Evolutionary conservation across 164 flowering plant species (phyloP), one percentile per base, ranked within the genome.

Genomic region (Euptelea pleiosperma): DNA sequence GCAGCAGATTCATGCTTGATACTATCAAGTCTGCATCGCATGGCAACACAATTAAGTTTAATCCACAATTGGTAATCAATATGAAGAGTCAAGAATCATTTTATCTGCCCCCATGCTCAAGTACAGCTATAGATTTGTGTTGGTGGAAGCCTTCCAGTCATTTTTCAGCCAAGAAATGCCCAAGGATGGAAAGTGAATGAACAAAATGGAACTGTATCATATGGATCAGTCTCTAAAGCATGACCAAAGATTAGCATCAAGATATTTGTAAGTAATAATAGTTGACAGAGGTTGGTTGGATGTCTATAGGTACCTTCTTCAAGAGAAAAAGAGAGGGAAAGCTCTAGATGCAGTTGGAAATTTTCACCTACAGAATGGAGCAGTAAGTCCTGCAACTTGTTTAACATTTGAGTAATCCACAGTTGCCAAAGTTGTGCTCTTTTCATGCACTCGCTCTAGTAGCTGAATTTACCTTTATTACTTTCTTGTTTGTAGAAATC

Each of bases 321-420:
- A 77, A 72, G 98, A 92, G 77, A 92, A 89, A 70, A 89, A 89
- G 79, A 75, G 98, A 70, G 96, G 96, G 25, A 92, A 85, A 68
- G 93, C 96, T 65, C 74, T 92, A 48, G 96, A 92, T 65, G 74
- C 93, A 66, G 96, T 92, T 70, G 93, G 90, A 40, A 89, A 89
- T 70, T 92, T 92, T 67, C 96, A 92, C 77, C 75, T 92, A 74
- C 96, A 89, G 63, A 92, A 89, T 80, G 96, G 96, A 70, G 96
- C 93, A 61, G 98, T 89, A 73, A 59, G 91, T 63, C 51, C 41
- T 41, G 3, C 58, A 9, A 46, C 55, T 34, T 4, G 7, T 40
- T 21, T 29, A 1, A 34, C 18, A 37, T 37, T 25, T 14, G 34
- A 21, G 18, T 57, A 16, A 30, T 15, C 18, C 7, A 21, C 10